Conservation (phyloP, 2,329 filamentous ascomycete genomes). For the Zymoseptoria tritici region DNA sequence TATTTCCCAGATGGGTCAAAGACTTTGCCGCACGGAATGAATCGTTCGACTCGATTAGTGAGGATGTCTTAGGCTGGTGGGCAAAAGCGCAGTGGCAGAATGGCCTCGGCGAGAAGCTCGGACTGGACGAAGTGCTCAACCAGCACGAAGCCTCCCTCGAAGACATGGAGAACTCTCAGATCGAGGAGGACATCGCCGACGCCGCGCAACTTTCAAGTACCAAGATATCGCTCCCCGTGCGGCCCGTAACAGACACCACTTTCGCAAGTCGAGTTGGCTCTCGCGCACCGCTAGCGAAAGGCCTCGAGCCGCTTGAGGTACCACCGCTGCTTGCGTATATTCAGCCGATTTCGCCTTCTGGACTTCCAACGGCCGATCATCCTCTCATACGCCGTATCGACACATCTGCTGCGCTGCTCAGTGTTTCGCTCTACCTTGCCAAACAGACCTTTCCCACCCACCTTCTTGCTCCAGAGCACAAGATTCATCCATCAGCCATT, state of each 20-base stretch:
- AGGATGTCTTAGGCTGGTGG: slow-evolving; percentile 93
- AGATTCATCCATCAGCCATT: slow-evolving; percentile 75
- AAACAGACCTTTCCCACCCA: slow-evolving; percentile 59
- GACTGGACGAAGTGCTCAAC: slow-evolving; percentile 59
- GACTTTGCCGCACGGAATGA: slow-evolving; percentile 75
- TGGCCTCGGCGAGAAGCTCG: slow-evolving; percentile 70
- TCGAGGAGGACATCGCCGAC: slow-evolving; percentile 20
- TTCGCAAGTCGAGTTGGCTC: slow-evolving; percentile 30
- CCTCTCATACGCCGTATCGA: slow-evolving; percentile 82
- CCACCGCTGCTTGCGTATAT: slow-evolving; percentile 78
- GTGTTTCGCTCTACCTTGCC: slow-evolving; percentile 76
- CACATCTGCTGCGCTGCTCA: slow-evolving; percentile 71
- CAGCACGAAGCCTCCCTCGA: slow-evolving; percentile 27
- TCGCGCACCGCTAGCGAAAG: slow-evolving; percentile 6
- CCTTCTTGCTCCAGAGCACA: slow-evolving; percentile 68
- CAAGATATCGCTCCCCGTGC: slow-evolving; percentile 39
- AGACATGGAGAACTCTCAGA: slow-evolving; percentile 19
- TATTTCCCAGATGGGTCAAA: slow-evolving; percentile 86
- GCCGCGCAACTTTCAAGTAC: slow-evolving; percentile 37
- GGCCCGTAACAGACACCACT: slow-evolving; percentile 28
- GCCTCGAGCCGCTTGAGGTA: slow-evolving; percentile 38
- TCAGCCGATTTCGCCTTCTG: slow-evolving; percentile 45
- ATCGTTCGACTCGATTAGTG: slow-evolving; percentile 76
- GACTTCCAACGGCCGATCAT: slow-evolving; percentile 38
- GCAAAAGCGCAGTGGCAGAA: slow-evolving; percentile 88